Evolutionary conservation across 805 yeast species (phyloP).

Genomic region (Metschnikowia lochheadii): DNA sequence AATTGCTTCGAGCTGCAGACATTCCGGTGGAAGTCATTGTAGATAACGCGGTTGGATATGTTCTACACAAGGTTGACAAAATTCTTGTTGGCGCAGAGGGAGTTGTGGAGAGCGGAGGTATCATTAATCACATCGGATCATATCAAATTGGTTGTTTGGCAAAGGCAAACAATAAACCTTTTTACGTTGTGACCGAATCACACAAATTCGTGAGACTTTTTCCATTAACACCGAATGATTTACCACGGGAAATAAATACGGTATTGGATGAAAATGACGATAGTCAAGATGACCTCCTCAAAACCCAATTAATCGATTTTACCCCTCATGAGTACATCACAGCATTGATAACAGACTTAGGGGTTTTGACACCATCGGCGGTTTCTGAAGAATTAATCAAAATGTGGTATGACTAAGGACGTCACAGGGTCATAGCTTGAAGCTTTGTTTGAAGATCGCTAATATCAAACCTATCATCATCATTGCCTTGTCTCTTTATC

Average conservation of each 20-base stretch:
- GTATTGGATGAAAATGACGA: conserved; percentile 21
- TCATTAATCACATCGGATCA: conserved; percentile 91
- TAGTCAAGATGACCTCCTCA: conserved; percentile 22
- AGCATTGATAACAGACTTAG: conserved; percentile 92
- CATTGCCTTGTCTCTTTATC: conserved; percentile 25
- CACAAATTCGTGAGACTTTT: conserved; percentile 96
- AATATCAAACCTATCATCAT: conserved; percentile 36
- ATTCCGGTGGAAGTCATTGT: conserved; percentile 86
- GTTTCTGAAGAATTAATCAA: conserved; percentile 97
- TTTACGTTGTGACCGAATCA: conserved; percentile 89
- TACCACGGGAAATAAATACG: conserved; percentile 49
- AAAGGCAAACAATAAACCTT: conserved; percentile 83
- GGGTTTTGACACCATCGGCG: conserved; percentile 95
- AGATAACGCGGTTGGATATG: conserved; percentile 91
- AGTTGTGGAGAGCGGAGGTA: conserved; percentile 98
- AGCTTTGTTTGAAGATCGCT: conserved; percentile 29
- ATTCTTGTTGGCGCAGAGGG: conserved; percentile 98
- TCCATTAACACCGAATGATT: conserved; percentile 89
- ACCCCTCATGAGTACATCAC: conserved; percentile 96
- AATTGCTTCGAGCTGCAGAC: conserved; percentile 58
- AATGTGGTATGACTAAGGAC: conserved; percentile 84
- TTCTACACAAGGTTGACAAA: conserved; percentile 86
- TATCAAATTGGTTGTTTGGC: conserved; percentile 94
- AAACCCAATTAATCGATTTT: conserved; percentile 62
- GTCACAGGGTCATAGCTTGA: not conserved